These are phyloP conservation scores for Beauveria sp. DNA, from an alignment of 2,329 filamentous ascomycete species.

Conservation along the genomic window DNA sequence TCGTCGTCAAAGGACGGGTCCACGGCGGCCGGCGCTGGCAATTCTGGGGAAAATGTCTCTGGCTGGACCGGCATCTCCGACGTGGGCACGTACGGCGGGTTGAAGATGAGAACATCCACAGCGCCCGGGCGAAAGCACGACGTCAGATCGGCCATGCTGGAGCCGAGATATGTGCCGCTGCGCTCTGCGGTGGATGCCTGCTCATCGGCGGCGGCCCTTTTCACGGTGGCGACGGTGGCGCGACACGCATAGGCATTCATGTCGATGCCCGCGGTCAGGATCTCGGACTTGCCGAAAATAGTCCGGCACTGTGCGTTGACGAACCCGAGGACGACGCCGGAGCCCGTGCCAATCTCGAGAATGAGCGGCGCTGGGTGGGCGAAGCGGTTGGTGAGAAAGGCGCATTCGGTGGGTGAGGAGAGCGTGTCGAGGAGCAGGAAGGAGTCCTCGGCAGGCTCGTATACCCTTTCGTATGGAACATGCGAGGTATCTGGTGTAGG, in stretches of 20 bases:
- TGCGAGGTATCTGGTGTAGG: conserved; percentile 92
- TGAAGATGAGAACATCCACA: conserved; percentile 88
- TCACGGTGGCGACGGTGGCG: conserved; percentile 65
- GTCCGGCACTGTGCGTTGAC: conserved; percentile 62
- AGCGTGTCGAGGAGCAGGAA: conserved; percentile 90
- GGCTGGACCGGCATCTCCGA: conserved; percentile 57
- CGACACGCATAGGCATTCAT: conserved; percentile 77
- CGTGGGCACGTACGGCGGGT: conserved; percentile 94
- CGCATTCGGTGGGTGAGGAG: conserved; percentile 59
- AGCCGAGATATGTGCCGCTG: conserved; percentile 53
- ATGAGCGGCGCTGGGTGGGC: conserved; percentile 50
- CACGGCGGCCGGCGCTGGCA: conserved; percentile 22
- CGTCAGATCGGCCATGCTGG: conserved; percentile 63
- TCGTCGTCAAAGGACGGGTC: conserved; percentile 62
- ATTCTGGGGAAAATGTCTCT: conserved; percentile 19
- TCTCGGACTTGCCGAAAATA: conserved; percentile 64
- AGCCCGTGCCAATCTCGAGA: conserved; percentile 83
- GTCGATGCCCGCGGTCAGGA: conserved; percentile 73
- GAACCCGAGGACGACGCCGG: conserved; percentile 90
- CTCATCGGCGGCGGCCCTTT: conserved; percentile 29
- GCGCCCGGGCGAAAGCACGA: conserved; percentile 46
- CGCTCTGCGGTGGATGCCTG: conserved; percentile 19
- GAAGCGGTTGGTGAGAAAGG: conserved; percentile 63
- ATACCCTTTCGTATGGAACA: conserved; percentile 79
- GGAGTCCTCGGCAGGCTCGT: conserved; percentile 94